These are phyloP conservation scores for Didymella arachidicola DNA, from an alignment of 2,329 filamentous ascomycete genomes.

Conservation along the genomic window DNA sequence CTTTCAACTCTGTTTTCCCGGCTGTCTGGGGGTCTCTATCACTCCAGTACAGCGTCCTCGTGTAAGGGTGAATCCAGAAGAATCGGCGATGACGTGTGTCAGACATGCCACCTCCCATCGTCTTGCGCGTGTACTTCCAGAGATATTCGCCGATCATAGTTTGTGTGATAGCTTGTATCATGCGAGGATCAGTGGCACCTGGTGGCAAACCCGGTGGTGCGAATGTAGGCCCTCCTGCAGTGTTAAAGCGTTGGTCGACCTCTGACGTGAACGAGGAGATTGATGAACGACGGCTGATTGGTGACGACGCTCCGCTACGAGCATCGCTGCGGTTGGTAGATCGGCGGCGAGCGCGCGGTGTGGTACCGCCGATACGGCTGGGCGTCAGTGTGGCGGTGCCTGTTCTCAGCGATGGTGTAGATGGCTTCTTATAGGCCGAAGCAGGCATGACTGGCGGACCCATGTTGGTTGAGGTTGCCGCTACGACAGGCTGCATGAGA, in stretches of 20 bases:
- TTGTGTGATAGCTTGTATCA: slow-evolving; percentile 99
- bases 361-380: slow-evolving; percentile 58
- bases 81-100: slow-evolving; percentile 90
- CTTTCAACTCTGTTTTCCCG: slow-evolving; percentile 76
- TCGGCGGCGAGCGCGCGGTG: slow-evolving; percentile 59
- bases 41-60: slow-evolving; percentile 95
- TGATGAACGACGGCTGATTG: slow-evolving; percentile 75
- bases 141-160: slow-evolving; percentile 99
- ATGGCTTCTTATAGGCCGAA: slow-evolving; percentile 68
- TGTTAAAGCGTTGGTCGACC: slow-evolving; percentile 87
- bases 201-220: slow-evolving; percentile 67
- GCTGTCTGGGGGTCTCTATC: slow-evolving; percentile 83
- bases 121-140: slow-evolving; percentile 98
- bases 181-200: slow-evolving; percentile 82
- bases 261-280: slow-evolving; percentile 96
- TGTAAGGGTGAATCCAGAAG: slow-evolving; percentile 99
- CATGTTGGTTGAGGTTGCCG: slow-evolving; percentile 65
- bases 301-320: slow-evolving; percentile 59
- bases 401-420: slow-evolving; percentile 53
- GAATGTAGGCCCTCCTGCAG: slow-evolving; percentile 59
- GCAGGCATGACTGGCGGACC: slow-evolving; percentile 85
- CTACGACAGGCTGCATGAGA: slow-evolving; percentile 57
- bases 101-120: slow-evolving; percentile 87
- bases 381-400: slow-evolving; percentile 56
- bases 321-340: slow-evolving; percentile 51